Evolutionary conservation across 2,329 filamentous ascomycete species (phyloP), one percentile per base, ranked within the genome.

Genomic region (Phoma sp.): DNA sequence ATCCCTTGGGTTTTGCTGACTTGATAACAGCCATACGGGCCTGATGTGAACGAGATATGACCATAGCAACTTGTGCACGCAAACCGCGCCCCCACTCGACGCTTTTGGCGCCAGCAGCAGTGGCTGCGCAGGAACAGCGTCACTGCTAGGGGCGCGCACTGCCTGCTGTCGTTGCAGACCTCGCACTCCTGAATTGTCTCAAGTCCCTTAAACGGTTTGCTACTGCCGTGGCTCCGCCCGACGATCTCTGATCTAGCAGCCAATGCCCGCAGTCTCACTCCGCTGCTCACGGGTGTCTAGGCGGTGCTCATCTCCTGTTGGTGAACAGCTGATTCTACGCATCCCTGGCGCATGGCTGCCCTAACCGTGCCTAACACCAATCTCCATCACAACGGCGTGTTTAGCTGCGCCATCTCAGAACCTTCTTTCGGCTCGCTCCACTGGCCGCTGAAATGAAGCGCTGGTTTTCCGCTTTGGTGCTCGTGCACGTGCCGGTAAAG

Each of bases 41-140:
- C 50, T 63, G 68, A 67, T 69, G 69, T 64, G 63, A 65, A 55
- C n/a, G 56, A 53, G 65, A 69, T 71, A 72, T 73, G 69, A 73
- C 66, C 61, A 67, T 58, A 23, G 51, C 57, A 47, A 61, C 64
- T 38, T 33, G 50, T 48, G 39, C 53, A 39, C 20, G 33, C 47
- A 47, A 32, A 36, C 45, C 48, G 47, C 28, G 53, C 64, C 60
- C 61, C 65, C 61, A 66, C 65, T 56, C 56, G n/a, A 60, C 50
- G 50, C 59, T 55, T 15, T 25, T 40, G 42, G 32, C 30, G 37
- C 32, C 37, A 26, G 50, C 37, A 26, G 50, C 38, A 26, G 29
- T 45, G 38, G 36, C 42, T 48, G 42, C 33, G n/a, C 12, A 42
- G n/a, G 29, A 33, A 43, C 42, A 42, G 26, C 42, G 15, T 37